phyloP scores from a whole-genome alignment of 345 rosid genomes.

The Mercurialis annua region DNA sequence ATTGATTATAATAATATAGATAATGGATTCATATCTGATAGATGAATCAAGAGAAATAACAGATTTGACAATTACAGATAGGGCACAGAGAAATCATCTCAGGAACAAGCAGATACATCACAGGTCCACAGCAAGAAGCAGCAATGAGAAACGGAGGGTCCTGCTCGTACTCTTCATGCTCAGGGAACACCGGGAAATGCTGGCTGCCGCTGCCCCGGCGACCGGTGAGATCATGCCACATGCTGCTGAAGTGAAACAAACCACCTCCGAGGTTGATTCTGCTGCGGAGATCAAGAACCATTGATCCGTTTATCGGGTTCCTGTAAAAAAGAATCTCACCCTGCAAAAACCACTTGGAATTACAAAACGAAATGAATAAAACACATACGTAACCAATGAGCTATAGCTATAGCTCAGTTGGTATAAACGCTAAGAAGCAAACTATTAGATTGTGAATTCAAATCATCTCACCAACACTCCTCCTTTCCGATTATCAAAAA shows the following conservation, averaged over 20 bases:
- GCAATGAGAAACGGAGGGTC: not conserved
- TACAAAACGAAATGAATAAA: not conserved
- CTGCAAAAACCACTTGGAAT: not conserved
- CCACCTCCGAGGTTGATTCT: constrained; percentile 11
- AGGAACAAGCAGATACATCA: constrained; percentile 3
- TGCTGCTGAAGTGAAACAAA: not conserved
- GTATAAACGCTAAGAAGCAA: too few relatives aligned
- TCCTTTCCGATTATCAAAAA: too few relatives aligned
- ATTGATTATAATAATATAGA: too few relatives aligned
- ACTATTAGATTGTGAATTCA: too few relatives aligned
- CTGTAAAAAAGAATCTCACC: constrained; percentile 1
- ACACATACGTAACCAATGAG: not conserved
- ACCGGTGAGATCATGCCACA: constrained; percentile 2
- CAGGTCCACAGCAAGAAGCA: constrained; percentile 11
- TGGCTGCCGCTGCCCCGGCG: not conserved
- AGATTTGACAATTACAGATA: not conserved
- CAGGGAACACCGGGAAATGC: not conserved
- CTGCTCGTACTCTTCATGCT: not conserved
- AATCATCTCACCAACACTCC: too few relatives aligned
- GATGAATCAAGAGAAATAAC: too few relatives aligned
- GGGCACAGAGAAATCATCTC: constrained; percentile 14
- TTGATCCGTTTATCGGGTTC: not conserved
- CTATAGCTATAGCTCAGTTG: too few relatives aligned
- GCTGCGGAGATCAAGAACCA: constrained; percentile 10
- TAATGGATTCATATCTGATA: too few relatives aligned